Conservation (phyloP, 2,329 filamentous ascomycete species). For the Cercospora sp. region DNA sequence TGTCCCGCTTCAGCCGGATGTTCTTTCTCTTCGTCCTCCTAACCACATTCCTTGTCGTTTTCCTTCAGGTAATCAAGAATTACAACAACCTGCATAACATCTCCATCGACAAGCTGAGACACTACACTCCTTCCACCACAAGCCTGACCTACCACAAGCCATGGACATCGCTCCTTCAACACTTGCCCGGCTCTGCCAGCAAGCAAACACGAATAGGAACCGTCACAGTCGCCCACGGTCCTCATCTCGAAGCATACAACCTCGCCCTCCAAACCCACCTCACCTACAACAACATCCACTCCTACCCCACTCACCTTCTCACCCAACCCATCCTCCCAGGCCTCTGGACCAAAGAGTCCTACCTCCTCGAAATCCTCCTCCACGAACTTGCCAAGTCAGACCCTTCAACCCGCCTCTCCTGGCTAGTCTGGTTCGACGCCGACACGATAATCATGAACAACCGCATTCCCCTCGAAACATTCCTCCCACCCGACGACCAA, state of each 20-base stretch:
- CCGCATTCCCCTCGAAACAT: conserved; percentile 42
- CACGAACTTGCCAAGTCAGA: conserved; percentile 41
- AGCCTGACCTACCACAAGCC: background rate
- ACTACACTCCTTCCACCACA: background rate
- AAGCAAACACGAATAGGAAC: background rate
- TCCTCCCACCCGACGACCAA: conserved; percentile 39
- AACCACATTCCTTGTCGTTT: background rate
- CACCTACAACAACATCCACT: conserved; percentile 42
- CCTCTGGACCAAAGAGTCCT: conserved; percentile 48
- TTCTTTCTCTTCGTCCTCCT: background rate
- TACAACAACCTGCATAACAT: background rate
- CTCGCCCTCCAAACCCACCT: conserved; percentile 45
- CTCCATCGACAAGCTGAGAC: background rate
- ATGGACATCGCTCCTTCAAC: background rate
- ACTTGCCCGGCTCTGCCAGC: background rate
- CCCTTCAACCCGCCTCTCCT: conserved; percentile 40
- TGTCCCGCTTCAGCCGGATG: background rate
- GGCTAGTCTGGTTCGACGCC: conserved; percentile 47
- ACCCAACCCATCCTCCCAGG: conserved; percentile 44
- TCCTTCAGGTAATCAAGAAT: background rate
- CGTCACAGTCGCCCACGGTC: conserved; percentile 1
- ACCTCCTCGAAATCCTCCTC: conserved; percentile 44
- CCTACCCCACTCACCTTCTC: conserved; percentile 45
- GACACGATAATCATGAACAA: conserved; percentile 47
- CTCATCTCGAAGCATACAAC: conserved; percentile 40